Base-by-base conservation (phyloP, 495 filamentous ascomycete genomes). In the Penicillium steckii region DNA sequence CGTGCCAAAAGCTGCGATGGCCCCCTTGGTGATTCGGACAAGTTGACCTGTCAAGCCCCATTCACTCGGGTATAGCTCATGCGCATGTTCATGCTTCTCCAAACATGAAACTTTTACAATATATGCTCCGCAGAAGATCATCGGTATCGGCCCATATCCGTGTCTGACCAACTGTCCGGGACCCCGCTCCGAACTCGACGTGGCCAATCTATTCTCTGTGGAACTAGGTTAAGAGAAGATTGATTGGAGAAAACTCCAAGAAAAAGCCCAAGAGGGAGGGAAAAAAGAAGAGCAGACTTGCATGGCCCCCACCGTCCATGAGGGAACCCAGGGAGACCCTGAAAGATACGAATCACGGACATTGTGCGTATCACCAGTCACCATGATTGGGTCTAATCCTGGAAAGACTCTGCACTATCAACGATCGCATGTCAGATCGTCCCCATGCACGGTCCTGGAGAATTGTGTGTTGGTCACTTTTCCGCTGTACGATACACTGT, bases 401-500 rank as follows among this genome's bases (percentile, higher is more conserved):
- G 46, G 46, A 50, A 35, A 42, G 53, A 52, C 50, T 54, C 46
- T 46, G 40, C 38, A 18, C 44, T 57, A 43, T 55, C 44, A 30
- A 65, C 49, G 59, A 61, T 59, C 55, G 26, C 51, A 48, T 61
- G 54, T 63, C 62, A 60, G 62, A 66, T 66, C 60, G 44, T 15
- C 47, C 25, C 8, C 19, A 29, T 53, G 57, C 57, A 60, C 57
- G 53, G 57, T 41, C 53, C 57, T 33, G 17, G n/a, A 15, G n/a
- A n/a, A 37, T 37, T 37, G 33, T 37, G 33, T 17, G 33, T n/a
- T 37, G 33, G 33, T 17, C 33, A 5, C 33, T 37, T 41, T 21
- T 21, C 3, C 38, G 2, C n/a, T n/a, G n/a, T n/a, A n/a, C n/a
- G n/a, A n/a, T n/a, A n/a, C 18, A 12, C 38, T 4, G 8, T 17